Conservation (phyloP, 257 asterid genomes). For the Primulina eburnea region DNA sequence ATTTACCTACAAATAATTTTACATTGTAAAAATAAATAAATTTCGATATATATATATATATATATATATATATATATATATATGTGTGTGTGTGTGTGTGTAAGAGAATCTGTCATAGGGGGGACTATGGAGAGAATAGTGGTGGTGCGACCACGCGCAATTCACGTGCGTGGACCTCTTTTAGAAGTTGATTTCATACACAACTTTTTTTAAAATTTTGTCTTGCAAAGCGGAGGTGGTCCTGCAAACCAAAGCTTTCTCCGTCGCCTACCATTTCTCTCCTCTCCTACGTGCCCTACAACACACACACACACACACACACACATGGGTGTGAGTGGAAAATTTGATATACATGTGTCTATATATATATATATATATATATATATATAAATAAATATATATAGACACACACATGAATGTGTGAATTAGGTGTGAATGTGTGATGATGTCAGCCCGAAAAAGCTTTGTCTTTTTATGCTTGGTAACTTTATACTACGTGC, state of each 20-base stretch:
- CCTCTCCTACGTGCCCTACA: neutral
- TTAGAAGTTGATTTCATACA: slow-evolving; percentile 33
- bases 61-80: neutral
- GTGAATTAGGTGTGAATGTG: neutral
- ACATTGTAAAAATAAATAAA: neutral
- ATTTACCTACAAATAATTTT: too few relatives aligned
- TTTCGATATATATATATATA: neutral
- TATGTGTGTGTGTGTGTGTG: too few relatives aligned
- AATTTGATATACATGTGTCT: too few relatives aligned
- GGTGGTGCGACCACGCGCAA: slow-evolving; percentile 48
- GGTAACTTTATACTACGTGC: neutral
- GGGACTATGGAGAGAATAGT: slow-evolving; percentile 15
- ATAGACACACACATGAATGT: too few relatives aligned
- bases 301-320: neutral
- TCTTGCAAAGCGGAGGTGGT: slow-evolving; percentile 46
- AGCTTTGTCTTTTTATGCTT: slow-evolving; percentile 22
- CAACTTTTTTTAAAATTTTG: slow-evolving; percentile 38
- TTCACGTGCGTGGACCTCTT: slow-evolving; percentile 49
- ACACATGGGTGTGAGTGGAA: too few relatives aligned
- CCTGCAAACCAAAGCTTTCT: slow-evolving; percentile 38
- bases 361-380: too few relatives aligned
- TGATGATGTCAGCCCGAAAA: slow-evolving; percentile 29
- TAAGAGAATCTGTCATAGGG: neutral
- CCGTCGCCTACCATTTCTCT: slow-evolving; percentile 33
- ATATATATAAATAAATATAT: too few relatives aligned